Conservation (phyloP, 768 basidiomycete genomes). For the Trametes gibbosa region DNA sequence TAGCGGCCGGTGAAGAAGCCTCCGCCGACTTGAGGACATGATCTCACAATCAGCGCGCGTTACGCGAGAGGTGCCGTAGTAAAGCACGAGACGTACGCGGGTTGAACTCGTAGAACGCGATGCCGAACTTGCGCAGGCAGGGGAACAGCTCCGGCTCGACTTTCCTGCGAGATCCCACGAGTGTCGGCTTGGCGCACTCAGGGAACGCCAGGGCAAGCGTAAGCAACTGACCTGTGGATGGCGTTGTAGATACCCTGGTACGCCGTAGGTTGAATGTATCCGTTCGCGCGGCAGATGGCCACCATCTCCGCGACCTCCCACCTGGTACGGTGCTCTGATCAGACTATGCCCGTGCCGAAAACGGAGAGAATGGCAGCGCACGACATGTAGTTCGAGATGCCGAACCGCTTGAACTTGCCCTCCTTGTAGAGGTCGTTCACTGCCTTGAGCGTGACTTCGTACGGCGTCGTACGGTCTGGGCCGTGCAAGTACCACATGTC, state of each 20-base stretch:
- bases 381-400: conserved; percentile 43
- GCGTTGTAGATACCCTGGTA: conserved; percentile 50
- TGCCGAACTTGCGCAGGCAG: conserved; percentile 40
- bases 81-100: background rate
- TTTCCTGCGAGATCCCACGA: background rate
- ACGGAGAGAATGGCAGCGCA: conserved; percentile 28
- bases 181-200: too few species aligned
- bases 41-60: too few species aligned
- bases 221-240: conserved; percentile 18
- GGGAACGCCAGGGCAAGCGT: too few species aligned
- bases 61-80: too few species aligned
- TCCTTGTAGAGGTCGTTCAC: conserved; percentile 49
- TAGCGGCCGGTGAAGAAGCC: conserved; percentile 42
- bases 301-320: conserved; percentile 49
- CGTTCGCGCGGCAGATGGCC: conserved; percentile 39
- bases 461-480: conserved; percentile 43
- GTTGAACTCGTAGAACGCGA: conserved; percentile 36
- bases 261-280: conserved; percentile 46
- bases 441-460: conserved; percentile 44
- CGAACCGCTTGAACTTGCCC: conserved; percentile 50
- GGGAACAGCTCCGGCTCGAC: conserved; percentile 43
- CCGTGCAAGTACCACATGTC: conserved; percentile 51
- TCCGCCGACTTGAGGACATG: too few species aligned
- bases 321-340: conserved; percentile 4
- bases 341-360: background rate